Evolutionary conservation across 441 rosid genomes (phyloP), one percentile per base, ranked within the genome.

Genomic region (Adansonia madagascariensis): DNA sequence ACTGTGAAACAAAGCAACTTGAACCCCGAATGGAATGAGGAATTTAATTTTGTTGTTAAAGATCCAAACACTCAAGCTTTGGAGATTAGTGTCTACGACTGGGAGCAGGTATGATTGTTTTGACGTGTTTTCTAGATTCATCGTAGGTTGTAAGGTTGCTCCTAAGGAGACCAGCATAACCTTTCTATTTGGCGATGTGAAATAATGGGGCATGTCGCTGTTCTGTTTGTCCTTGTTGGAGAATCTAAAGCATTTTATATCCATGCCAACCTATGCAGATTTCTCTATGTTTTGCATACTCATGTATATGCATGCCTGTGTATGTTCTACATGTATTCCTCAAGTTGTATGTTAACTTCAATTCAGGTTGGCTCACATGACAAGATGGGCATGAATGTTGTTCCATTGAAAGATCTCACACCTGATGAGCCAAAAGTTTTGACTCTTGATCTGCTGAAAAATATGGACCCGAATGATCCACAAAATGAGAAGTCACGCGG

Each of bases 1-100:
- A 83, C 86, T 43, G 98, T 96, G 80, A 96, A 89, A 87, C 96
- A 87, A 86, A 90, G 86, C 81, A 94, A 94, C 87, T 85, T 96
- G 82, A 96, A 96, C 80, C 99, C 99, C 24, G 98, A 96, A 77
- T 96, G 99, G 99, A 91, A 96, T 72, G 97, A 96, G 84, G 98
- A 96, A 74, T 92, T 90, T 62, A 87, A 80, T 81, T 39, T 96
- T 55, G 90, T 90, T 59, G 90, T 94, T 62, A 92, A 89, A 83
- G 98, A 94, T 75, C 98, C 97, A 67, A 79, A 85, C 74, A 80
- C 87, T 24, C 98, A 96, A 82, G 89, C 84, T 20, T 46, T 92
- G 44, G 88, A 85, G 77, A 81, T 96, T 63, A 76, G 56, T 85
- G 91, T 96, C 50, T 91, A 87, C 81, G 99, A 96, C 46, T 90